phyloP scores from a whole-genome alignment of 805 yeast species.

The Starmerella apis region DNA sequence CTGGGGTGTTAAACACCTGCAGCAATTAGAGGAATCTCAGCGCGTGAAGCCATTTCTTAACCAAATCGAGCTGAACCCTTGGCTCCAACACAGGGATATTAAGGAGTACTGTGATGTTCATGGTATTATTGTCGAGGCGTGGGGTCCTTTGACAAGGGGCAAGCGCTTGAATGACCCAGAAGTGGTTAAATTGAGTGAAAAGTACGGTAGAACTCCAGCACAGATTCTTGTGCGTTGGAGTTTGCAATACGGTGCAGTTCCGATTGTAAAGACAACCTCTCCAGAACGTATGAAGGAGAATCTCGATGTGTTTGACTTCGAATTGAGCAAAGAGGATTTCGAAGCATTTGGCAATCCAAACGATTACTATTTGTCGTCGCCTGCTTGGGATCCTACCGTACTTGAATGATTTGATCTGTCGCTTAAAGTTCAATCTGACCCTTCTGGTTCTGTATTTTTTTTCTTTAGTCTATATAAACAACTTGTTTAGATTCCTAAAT shows the following conservation, averaged over 20 bases:
- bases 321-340: slow-evolving; percentile 27
- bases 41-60: slow-evolving; percentile 55
- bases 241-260: slow-evolving; percentile 43
- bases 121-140: slow-evolving; percentile 58
- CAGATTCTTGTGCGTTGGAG: slow-evolving; percentile 43
- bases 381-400: slow-evolving; percentile 31
- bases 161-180: slow-evolving; percentile 36
- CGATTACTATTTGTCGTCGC: slow-evolving; percentile 26
- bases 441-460: no score
- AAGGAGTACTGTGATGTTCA: slow-evolving; percentile 48
- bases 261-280: slow-evolving; percentile 62
- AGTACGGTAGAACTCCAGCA: slow-evolving; percentile 36
- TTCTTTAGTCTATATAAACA: no score
- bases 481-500: no score
- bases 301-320: slow-evolving; percentile 43
- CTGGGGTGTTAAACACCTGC: slow-evolving; percentile 49
- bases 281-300: slow-evolving; percentile 46
- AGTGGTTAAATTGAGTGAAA: slow-evolving; percentile 32
- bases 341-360: slow-evolving; percentile 26
- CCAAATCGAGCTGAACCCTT: slow-evolving; percentile 75
- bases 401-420: no score
- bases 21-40: slow-evolving; percentile 37
- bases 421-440: no score
- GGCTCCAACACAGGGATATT: slow-evolving; percentile 58
- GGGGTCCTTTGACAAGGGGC: slow-evolving; percentile 66